Evolutionary conservation across 129 eudicot genomes (phyloP), one percentile per base, ranked within the genome.

Genomic region (Sambucus nigra): DNA sequence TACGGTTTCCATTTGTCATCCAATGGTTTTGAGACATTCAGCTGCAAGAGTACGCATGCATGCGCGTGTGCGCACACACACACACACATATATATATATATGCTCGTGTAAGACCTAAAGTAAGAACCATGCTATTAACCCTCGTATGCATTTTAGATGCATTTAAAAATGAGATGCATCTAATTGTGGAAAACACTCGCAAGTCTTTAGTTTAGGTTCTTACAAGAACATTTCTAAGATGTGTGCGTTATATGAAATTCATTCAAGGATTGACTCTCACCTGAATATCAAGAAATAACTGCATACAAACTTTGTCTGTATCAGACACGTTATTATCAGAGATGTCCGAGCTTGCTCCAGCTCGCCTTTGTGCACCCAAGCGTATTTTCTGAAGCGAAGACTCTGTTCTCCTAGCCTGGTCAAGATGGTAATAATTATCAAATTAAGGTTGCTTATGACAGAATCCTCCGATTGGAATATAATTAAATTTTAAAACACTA

Each of bases 271-370:
- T 46, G 55, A 19, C 5, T 29, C 40, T 35, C 7, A 91, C 98
- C 98, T 92, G 94, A 73, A 86, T 77, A 72, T 92, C 99, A 7
- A 92, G 99, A 65, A 92, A 86, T 40, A 86, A 69, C 66, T 92
- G 99, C 99, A 86, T 92, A 74, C 91, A 92, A 28, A 92, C 66
- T 60, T 73, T 92, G 51, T 86, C 99, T 16, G 92, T 81, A 42
- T 91, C 94, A n/a, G 96, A 82, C 17, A 92, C 68, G 31, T 61
- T 82, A 29, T 71, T 58, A 53, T 83, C 99, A 2, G 76, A 68
- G 20, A 67, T 73, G 31, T 89, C 97, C 45, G 87, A 65, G 79
- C 80, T 83, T 58, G 82, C 84, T 61, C 94, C 99, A 59, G 75
- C 80, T 59, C 99, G 80, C 60, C 72, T 80, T 61, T 82, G 94